Conservation (phyloP, 805 yeast genomes). For the Zygotorulaspora chibaensis region DNA sequence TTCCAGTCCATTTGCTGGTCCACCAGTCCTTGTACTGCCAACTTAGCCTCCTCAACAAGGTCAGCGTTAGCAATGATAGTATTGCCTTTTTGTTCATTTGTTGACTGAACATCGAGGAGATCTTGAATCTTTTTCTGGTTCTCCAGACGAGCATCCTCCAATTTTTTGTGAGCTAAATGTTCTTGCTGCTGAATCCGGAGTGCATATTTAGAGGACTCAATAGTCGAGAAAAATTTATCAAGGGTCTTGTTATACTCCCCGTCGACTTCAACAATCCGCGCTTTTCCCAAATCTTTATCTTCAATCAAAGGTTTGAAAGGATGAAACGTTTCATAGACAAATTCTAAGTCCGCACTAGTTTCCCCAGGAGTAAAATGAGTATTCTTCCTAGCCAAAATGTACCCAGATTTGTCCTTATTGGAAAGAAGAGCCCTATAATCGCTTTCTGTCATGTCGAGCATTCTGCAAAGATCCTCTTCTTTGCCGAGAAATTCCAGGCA, state of each 20-base stretch:
- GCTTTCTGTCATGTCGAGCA: constrained; percentile 46
- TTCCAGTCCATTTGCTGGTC: constrained; percentile 94
- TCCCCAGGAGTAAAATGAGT: constrained; percentile 43
- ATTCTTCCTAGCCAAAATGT: constrained; percentile 59
- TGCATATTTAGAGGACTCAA: constrained; percentile 77
- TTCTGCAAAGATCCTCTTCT: constrained; percentile 35
- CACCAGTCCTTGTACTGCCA: constrained; percentile 59
- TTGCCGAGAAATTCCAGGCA: constrained; percentile 31
- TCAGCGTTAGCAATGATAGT: constrained; percentile 66
- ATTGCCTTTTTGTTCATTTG: constrained; percentile 66
- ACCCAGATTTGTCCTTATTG: constrained; percentile 47
- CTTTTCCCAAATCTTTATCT: constrained; percentile 29
- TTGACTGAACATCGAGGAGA: constrained; percentile 56
- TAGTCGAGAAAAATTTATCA: constrained; percentile 77
- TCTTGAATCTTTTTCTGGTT: constrained; percentile 65
- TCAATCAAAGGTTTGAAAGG: constrained; percentile 56
- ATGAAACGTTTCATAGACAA: constrained; percentile 60
- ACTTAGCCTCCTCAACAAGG: constrained; percentile 65
- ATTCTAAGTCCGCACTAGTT: constrained; percentile 43
- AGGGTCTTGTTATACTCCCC: constrained; percentile 74
- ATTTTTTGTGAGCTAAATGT: constrained; percentile 65
- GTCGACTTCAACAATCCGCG: constrained; percentile 41
- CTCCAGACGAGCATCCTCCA: constrained; percentile 71
- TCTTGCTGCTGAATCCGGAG: constrained; percentile 72
- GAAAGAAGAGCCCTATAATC: constrained; percentile 40